These are phyloP conservation scores for Hypomontagnella submonticulosa DNA, from an alignment of 495 filamentous ascomycete genomes.

Conservation along the genomic window DNA sequence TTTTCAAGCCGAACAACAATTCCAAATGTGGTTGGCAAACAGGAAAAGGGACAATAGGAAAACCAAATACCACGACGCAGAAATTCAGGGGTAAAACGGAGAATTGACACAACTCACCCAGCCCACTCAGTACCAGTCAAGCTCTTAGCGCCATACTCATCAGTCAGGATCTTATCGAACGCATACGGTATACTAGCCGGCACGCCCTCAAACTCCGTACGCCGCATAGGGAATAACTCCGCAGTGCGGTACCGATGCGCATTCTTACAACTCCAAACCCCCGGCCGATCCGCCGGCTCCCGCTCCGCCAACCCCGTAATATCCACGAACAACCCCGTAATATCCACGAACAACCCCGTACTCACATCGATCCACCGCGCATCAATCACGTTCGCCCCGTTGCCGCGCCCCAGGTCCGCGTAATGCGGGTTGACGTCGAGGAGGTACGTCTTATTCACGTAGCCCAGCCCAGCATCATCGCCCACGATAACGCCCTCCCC, in stretches of 20 bases:
- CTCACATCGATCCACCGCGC: conserved; percentile 82
- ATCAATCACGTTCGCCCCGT: conserved; percentile 84
- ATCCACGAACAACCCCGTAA: conserved; percentile 87
- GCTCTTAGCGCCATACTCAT: conserved; percentile 77
- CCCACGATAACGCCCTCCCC: neutral
- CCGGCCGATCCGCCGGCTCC: conserved; percentile 66
- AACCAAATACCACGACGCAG: neutral
- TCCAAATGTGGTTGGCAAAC: neutral
- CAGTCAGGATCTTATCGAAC: conserved; percentile 75
- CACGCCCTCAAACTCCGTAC: conserved; percentile 80
- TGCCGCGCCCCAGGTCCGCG: conserved; percentile 66
- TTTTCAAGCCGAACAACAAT: neutral
- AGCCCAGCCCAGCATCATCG: neutral
- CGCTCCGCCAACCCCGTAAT: conserved; percentile 83
- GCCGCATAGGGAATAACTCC: conserved; percentile 82
- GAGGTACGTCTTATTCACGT: conserved; percentile 63
- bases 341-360: conserved; percentile 87
- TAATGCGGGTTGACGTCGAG: conserved; percentile 83
- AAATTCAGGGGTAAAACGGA: neutral
- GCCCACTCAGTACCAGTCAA: conserved; percentile 72
- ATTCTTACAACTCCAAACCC: conserved; percentile 86
- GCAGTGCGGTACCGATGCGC: conserved; percentile 74
- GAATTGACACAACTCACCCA: conserved; percentile 59
- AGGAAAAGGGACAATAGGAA: neutral
- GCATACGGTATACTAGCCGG: conserved; percentile 79